Evolutionary conservation across 225 moss, liverwort and hornwort species (phyloP).

Genomic region (Lunularia cruciata): DNA sequence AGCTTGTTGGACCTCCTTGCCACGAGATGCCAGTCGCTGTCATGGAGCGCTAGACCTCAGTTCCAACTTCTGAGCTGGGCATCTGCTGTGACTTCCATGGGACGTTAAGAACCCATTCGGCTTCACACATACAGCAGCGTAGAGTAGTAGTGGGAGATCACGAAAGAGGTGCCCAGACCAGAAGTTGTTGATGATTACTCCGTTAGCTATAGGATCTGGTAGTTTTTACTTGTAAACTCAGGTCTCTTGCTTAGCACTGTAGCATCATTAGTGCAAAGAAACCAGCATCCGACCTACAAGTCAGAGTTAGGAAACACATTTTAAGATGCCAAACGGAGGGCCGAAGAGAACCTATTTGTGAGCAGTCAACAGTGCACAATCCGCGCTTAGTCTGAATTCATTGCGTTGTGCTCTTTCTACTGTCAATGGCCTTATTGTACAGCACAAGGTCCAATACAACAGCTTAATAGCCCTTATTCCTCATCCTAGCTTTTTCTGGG

Average conservation of each 20-base stretch:
- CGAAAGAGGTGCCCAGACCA: conserved; percentile 35
- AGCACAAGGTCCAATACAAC: conserved; percentile 23
- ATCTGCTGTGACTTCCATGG: conserved; percentile 24
- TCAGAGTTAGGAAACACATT: conserved; percentile 12
- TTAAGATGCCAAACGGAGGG: neutral
- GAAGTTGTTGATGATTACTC: conserved; percentile 26
- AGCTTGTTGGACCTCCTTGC: conserved; percentile 57
- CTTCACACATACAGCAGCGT: conserved; percentile 29
- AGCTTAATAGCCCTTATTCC: conserved; percentile 1
- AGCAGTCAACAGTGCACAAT: conserved; percentile 11
- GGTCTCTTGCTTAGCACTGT: conserved; percentile 1
- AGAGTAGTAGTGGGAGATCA: conserved; percentile 28
- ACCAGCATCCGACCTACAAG: neutral
- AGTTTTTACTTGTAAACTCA: conserved; percentile 20
- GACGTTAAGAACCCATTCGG: conserved; percentile 24
- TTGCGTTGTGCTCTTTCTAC: conserved; percentile 5
- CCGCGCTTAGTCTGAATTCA: neutral
- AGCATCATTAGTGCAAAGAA: neutral
- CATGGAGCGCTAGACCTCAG: conserved; percentile 37
- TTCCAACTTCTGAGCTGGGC: conserved; percentile 43
- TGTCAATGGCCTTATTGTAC: conserved; percentile 22
- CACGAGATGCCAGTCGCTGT: conserved; percentile 41
- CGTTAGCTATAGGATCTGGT: conserved; percentile 7
- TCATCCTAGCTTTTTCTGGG: conserved; percentile 7
- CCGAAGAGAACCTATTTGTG: conserved; percentile 9